phyloP scores from a whole-genome alignment of 1,139 yeast genomes.

The Torulaspora pretoriensis region DNA sequence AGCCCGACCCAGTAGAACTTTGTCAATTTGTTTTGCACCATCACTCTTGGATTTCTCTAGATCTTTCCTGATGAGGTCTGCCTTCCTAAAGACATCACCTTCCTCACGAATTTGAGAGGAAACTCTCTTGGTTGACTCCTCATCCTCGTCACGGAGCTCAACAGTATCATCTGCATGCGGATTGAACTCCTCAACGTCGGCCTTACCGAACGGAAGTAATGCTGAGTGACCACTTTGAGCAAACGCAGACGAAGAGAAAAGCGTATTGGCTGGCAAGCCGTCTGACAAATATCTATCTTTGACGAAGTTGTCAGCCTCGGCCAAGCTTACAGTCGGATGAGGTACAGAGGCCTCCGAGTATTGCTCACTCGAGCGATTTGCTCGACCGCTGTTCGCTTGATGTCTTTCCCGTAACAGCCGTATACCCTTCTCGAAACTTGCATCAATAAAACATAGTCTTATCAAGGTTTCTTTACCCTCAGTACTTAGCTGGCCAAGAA shows the following conservation, averaged over 20 bases:
- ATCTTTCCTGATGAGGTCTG: constrained; percentile 17
- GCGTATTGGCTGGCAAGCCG: constrained; percentile 9
- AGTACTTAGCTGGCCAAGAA: constrained; percentile 48
- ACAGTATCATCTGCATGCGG: constrained; percentile 32
- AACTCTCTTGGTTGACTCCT: constrained; percentile 13
- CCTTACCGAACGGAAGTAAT: constrained; percentile 37
- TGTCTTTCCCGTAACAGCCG: constrained; percentile 45
- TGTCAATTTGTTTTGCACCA: constrained; percentile 16
- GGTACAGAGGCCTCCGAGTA: constrained; percentile 1
- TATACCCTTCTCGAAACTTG: constrained; percentile 63
- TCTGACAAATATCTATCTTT: constrained; percentile 4
- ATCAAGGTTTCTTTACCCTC: constrained; percentile 73
- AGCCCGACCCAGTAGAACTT: constrained; percentile 21
- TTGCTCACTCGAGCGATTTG: not conserved
- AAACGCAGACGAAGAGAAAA: constrained; percentile 26
- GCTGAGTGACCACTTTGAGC: constrained; percentile 36
- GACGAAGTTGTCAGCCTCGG: constrained; percentile 1
- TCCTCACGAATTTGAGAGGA: constrained; percentile 20
- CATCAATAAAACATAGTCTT: constrained; percentile 62
- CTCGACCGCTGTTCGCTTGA: constrained; percentile 1
- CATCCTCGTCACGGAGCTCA: constrained; percentile 21
- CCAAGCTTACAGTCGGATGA: constrained; percentile 1
- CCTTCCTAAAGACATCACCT: constrained; percentile 18
- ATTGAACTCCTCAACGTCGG: constrained; percentile 25
- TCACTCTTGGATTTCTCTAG: constrained; percentile 11